Conservation (phyloP, 352 stramenopile genomes). For the Phytophthora megakarya region DNA sequence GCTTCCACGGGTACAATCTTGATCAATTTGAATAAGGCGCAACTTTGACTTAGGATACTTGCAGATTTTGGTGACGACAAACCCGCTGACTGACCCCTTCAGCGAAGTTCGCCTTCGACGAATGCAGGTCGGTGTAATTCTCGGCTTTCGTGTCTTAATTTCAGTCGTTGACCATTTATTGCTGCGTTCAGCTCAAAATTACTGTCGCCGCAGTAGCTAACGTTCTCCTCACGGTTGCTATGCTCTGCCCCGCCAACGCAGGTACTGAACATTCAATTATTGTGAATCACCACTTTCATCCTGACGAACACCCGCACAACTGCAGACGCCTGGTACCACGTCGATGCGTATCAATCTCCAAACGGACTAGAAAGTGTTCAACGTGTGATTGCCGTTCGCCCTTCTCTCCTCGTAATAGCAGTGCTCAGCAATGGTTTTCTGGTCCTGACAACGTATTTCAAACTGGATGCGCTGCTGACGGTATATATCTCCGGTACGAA, state of each 20-base stretch:
- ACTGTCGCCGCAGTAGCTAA: conserved; percentile 20
- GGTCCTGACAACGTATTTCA: conserved; percentile 24
- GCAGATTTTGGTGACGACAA: conserved; percentile 53
- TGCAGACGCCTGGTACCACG: conserved; percentile 59
- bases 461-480: conserved; percentile 40
- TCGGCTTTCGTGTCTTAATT: not conserved
- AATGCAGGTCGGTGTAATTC: conserved; percentile 29
- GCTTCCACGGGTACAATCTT: conserved; percentile 19
- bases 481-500: conserved; percentile 53
- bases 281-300: too few species aligned
- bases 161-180: not conserved
- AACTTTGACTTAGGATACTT: not conserved
- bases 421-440: conserved; percentile 42
- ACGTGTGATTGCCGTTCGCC: conserved; percentile 39
- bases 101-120: conserved; percentile 44
- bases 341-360: conserved; percentile 41
- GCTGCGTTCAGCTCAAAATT: conserved; percentile 9
- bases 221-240: conserved; percentile 31
- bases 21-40: too few species aligned
- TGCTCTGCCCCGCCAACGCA: conserved; percentile 36
- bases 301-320: not conserved
- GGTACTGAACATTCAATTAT: conserved; percentile 16
- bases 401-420: conserved; percentile 37
- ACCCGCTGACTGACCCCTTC: conserved; percentile 33
- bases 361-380: conserved; percentile 28